Base-by-base conservation (phyloP, 495 filamentous ascomycete species). In the Xylaria grammica region DNA sequence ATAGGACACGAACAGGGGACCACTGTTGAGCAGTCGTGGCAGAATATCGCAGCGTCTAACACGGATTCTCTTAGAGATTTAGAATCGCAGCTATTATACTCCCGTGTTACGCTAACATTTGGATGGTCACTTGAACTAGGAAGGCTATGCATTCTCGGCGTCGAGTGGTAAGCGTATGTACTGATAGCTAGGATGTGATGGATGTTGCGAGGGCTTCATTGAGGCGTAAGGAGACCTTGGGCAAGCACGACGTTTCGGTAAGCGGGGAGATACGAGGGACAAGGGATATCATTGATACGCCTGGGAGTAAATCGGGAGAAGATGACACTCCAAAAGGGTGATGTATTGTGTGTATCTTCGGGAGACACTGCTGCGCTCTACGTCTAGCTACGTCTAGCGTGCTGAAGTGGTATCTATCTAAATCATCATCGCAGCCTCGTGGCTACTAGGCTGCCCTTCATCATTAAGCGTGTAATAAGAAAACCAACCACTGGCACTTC, bases 101-200 rank as follows among this genome's bases (percentile, higher is more conserved):
- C 79, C 49, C 77, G 85, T 15, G 60, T 85, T n/a, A 86, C 81
- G 11, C 52, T 87, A 40, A 74, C 81, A 9, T 85, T 87, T 69
- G 84, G 83, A 1, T 87, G 82, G 82, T 76, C 73, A 9, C 70
- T 75, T 27, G 72, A 67, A 13, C 72, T 82, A 5, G 83, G 78
- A 36, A 77, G 81, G 61, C 59, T 87, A 38, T 80, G 77, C 45
- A 74, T 85, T 53, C 69, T 84, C 62, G 79, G 79, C 22, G 82
- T 78, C 26, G 76, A 77, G 54, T 74, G 77, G 74, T 83, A 69
- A 77, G 17, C 38, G 27, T 53, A 2, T 10, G 62, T 48, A 56
- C 4, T 7, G 30, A 24, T 36, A 36, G 48, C 32, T 52, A 17
- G 26, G 38, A 34, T 59, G 17, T 10, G 29, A 49, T 19, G 11